phyloP scores from a whole-genome alignment of 2,329 filamentous ascomycete genomes.

The Knufia petricola region DNA sequence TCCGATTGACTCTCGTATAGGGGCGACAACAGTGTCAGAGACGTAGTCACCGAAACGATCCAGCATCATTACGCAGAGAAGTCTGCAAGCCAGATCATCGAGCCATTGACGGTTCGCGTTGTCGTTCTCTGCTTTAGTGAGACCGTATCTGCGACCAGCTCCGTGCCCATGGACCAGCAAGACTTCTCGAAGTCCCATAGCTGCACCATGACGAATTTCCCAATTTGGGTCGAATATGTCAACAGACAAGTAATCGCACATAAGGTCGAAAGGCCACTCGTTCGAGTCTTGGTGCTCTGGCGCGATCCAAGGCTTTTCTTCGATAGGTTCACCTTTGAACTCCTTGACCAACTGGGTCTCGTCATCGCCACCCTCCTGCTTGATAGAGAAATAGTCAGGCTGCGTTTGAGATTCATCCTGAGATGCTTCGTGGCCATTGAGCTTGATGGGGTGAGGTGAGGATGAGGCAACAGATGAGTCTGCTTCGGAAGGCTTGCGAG shows the following conservation, averaged over 20 bases:
- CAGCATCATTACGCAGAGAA: slow-evolving; percentile 93
- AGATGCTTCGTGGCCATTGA: slow-evolving; percentile 48
- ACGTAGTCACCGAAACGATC: slow-evolving; percentile 97
- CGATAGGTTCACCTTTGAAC: slow-evolving; percentile 74
- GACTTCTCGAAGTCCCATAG: slow-evolving; percentile 87
- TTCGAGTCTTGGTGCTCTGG: slow-evolving; percentile 66
- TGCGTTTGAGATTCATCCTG: slow-evolving; percentile 48
- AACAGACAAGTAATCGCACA: slow-evolving; percentile 87
- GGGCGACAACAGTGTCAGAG: slow-evolving; percentile 91
- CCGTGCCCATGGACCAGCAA: slow-evolving; percentile 83
- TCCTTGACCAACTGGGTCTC: slow-evolving; percentile 88
- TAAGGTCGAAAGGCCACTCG: slow-evolving; percentile 88
- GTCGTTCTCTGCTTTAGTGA: slow-evolving; percentile 65
- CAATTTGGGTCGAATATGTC: slow-evolving; percentile 89
- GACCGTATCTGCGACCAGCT: slow-evolving; percentile 67
- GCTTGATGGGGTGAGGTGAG: slow-evolving; percentile 48
- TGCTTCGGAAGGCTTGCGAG: slow-evolving; percentile 54
- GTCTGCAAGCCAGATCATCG: slow-evolving; percentile 85
- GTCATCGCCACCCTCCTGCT: slow-evolving; percentile 72
- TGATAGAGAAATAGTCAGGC: slow-evolving; percentile 82
- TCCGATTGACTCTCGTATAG: slow-evolving; percentile 88
- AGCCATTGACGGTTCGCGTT: slow-evolving; percentile 73
- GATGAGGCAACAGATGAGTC: slow-evolving; percentile 50
- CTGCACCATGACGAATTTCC: slow-evolving; percentile 93
- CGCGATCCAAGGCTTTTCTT: slow-evolving; percentile 79